A percentile compares a stretch with the other conserved stretches of the same genome.
phyloP scores from a whole-genome alignment of 768 basidiomycete genomes.

The Floccularia luteovirens region DNA sequence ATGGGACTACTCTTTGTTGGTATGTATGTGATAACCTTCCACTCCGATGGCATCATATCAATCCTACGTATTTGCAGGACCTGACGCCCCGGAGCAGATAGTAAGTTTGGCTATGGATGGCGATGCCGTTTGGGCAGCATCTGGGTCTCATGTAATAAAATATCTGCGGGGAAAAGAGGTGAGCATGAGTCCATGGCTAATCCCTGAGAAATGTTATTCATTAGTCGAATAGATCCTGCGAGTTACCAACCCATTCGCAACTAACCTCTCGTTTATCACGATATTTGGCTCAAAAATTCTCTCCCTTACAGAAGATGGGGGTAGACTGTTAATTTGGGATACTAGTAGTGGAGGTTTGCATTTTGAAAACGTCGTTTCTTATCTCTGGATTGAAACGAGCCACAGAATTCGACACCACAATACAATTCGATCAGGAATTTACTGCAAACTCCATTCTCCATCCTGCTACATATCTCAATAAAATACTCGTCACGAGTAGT shows the following conservation, averaged over 20 bases:
- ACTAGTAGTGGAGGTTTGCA: constrained; percentile 48
- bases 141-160: constrained; percentile 62
- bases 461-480: constrained; percentile 95
- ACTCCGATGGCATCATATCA: background rate
- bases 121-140: constrained; percentile 78
- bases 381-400: constrained; percentile 2
- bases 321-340: constrained; percentile 74
- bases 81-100: constrained; percentile 72
- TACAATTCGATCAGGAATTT: constrained; percentile 80
- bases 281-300: constrained; percentile 81
- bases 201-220: too few relatives aligned
- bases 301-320: constrained; percentile 72
- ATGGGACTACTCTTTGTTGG: constrained; percentile 93
- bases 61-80: constrained; percentile 41
- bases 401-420: constrained; percentile 53
- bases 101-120: constrained; percentile 75
- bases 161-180: constrained; percentile 90
- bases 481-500: constrained; percentile 77
- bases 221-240: constrained; percentile 38
- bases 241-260: constrained; percentile 57
- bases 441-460: constrained; percentile 83
- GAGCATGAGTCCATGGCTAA: too few relatives aligned
- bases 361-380: background rate
- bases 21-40: constrained; percentile 34
- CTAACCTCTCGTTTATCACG: constrained; percentile 52